phyloP scores from a whole-genome alignment of 73 alveolate genomes.

The Paramecium tetraurelia region DNA sequence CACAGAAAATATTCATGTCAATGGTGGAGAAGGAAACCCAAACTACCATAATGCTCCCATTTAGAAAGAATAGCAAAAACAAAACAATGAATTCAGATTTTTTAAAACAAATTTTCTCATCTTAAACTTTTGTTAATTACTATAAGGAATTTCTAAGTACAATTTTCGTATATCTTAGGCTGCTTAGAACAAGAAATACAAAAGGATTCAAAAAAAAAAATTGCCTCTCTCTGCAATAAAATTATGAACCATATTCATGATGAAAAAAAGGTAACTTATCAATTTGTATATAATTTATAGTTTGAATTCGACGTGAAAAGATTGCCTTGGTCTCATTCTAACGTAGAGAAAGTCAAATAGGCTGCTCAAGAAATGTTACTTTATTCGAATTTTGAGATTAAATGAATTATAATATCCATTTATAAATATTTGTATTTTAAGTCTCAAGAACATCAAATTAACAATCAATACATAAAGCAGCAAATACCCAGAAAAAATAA shows the following conservation, averaged over 20 bases:
- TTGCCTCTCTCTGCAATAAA: neutral
- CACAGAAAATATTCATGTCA: neutral
- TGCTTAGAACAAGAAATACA: neutral
- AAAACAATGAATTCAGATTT: slow-evolving; percentile 27
- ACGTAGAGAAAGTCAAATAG: neutral
- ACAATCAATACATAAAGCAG: neutral
- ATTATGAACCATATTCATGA: neutral
- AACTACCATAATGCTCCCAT: neutral
- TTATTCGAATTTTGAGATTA: neutral
- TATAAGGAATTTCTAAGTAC: neutral
- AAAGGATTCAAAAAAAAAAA: neutral
- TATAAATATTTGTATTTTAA: neutral
- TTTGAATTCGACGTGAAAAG: neutral
- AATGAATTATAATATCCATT: neutral
- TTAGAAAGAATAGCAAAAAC: neutral
- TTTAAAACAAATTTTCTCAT: neutral
- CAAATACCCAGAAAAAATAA: neutral
- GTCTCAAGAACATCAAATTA: neutral
- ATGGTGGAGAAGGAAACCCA: neutral
- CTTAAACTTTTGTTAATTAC: neutral
- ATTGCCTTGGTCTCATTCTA: slow-evolving; percentile 3
- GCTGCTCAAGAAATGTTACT: neutral
- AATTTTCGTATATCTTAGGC: neutral
- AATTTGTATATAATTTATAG: neutral
- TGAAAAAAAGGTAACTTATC: neutral